These are phyloP conservation scores for Myxozyma melibiosi DNA, from an alignment of 805 yeast genomes.

Conservation along the genomic window DNA sequence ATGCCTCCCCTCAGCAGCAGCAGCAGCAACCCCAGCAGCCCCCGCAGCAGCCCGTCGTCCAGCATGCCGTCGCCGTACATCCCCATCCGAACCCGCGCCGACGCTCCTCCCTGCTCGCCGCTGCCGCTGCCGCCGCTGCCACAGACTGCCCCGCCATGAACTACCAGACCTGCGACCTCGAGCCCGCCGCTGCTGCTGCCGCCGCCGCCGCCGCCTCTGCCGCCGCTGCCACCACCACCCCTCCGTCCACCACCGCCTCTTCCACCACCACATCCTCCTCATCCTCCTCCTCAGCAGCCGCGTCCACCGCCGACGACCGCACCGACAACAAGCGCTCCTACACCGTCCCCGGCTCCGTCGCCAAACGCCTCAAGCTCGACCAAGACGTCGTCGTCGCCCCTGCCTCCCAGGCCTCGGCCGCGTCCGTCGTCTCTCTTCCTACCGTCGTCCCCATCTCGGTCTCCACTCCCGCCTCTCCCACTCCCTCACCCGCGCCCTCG, in stretches of 20 bases:
- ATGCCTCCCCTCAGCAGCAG: conserved; percentile 6
- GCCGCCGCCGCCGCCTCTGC: conserved; percentile 15
- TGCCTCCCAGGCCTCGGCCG: neutral
- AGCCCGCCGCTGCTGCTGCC: conserved; percentile 1
- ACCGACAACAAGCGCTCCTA: conserved; percentile 5
- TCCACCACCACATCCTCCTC: neutral
- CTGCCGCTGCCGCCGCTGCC: conserved; percentile 23
- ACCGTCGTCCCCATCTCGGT: neutral
- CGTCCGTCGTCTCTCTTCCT: neutral
- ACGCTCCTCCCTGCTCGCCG: conserved; percentile 6
- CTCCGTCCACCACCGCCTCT: neutral
- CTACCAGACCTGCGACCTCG: conserved; percentile 15
- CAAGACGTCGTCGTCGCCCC: conserved; percentile 1
- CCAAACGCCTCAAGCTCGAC: conserved; percentile 14
- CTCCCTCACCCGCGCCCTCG: neutral
- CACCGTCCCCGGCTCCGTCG: conserved; percentile 2
- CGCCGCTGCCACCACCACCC: conserved; percentile 10
- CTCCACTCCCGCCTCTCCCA: neutral
- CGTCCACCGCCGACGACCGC: neutral
- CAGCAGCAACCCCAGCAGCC: conserved; percentile 5
- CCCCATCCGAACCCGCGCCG: conserved; percentile 8
- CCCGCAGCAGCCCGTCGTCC: neutral
- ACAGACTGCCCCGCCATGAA: conserved; percentile 14
- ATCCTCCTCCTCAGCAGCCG: neutral
- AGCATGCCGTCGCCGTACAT: neutral